These are phyloP conservation scores for Aspergillus sp. DNA, from an alignment of 2,329 filamentous ascomycete genomes.

Conservation along the genomic window DNA sequence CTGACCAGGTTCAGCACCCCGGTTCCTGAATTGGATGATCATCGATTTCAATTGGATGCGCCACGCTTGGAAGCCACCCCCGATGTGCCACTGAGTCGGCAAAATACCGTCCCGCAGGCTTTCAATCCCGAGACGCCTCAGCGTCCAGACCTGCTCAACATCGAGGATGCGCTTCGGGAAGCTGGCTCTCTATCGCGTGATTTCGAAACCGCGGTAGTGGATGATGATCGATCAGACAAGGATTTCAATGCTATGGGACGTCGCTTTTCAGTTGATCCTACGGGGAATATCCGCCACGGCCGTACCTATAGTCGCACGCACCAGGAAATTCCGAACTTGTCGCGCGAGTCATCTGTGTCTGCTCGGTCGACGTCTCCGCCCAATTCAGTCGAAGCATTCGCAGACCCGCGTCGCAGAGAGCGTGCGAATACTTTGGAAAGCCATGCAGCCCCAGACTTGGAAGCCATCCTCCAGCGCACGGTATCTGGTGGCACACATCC, in stretches of 20 bases:
- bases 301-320: slow-evolving; percentile 39
- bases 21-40: slow-evolving; percentile 75
- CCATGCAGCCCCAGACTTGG: slow-evolving; percentile 54
- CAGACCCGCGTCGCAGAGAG: slow-evolving; percentile 81
- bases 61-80: slow-evolving; percentile 37
- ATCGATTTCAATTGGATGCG: slow-evolving; percentile 60
- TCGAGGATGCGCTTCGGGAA: slow-evolving; percentile 49
- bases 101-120: slow-evolving; percentile 50
- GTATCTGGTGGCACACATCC: slow-evolving; percentile 68
- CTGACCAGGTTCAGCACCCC: slow-evolving; percentile 65
- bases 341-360: slow-evolving; percentile 53
- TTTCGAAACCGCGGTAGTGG: slow-evolving; percentile 81
- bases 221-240: slow-evolving; percentile 62
- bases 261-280: slow-evolving; percentile 46
- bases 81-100: slow-evolving; percentile 36
- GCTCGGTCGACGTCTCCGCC: slow-evolving; percentile 80
- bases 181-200: slow-evolving; percentile 65
- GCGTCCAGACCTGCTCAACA: slow-evolving; percentile 48
- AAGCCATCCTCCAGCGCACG: slow-evolving; percentile 67
- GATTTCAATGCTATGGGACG: slow-evolving; percentile 39
- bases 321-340: slow-evolving; percentile 43
- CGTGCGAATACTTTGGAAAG: slow-evolving; percentile 69
- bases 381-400: slow-evolving; percentile 97
- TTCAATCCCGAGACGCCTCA: slow-evolving; percentile 52
- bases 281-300: slow-evolving; percentile 35